These are phyloP conservation scores for Debaryomyces maramus DNA, from an alignment of 805 yeast genomes.

Conservation along the genomic window DNA sequence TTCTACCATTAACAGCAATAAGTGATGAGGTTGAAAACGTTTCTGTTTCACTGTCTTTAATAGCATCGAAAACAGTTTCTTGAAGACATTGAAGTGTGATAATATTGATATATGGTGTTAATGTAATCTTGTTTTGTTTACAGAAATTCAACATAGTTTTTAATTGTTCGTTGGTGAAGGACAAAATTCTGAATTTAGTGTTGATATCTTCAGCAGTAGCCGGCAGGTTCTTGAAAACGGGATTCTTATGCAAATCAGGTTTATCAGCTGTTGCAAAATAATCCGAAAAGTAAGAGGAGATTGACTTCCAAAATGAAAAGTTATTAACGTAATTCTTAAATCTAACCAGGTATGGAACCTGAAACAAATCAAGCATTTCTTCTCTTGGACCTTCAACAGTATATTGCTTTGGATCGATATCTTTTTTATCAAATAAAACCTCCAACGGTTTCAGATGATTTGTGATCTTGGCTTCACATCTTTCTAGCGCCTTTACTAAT, in stretches of 20 bases:
- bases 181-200: constrained; percentile 12
- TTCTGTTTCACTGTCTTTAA: neutral
- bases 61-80: constrained; percentile 14
- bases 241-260: constrained; percentile 8
- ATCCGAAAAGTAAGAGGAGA: neutral
- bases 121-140: constrained; percentile 14
- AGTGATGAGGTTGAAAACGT: constrained; percentile 4
- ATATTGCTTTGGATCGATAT: constrained; percentile 6
- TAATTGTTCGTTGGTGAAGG: constrained; percentile 13
- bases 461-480: constrained; percentile 9
- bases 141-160: constrained; percentile 12
- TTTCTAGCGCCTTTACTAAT: constrained; percentile 15
- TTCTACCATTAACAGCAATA: constrained; percentile 14
- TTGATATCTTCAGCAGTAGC: neutral
- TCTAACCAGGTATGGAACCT: constrained; percentile 5
- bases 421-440: constrained; percentile 9
- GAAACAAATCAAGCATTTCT: constrained; percentile 9
- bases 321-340: constrained; percentile 1
- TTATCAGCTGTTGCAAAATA: neutral
- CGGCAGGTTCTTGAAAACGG: constrained; percentile 11
- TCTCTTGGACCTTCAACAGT: constrained; percentile 8
- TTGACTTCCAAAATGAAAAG: constrained; percentile 3
- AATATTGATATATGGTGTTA: constrained; percentile 20
- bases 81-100: constrained; percentile 17
- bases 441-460: constrained; percentile 1